Evolutionary conservation across 2,329 filamentous ascomycete species (phyloP).

Genomic region (Beauveria pseudobassiana): DNA sequence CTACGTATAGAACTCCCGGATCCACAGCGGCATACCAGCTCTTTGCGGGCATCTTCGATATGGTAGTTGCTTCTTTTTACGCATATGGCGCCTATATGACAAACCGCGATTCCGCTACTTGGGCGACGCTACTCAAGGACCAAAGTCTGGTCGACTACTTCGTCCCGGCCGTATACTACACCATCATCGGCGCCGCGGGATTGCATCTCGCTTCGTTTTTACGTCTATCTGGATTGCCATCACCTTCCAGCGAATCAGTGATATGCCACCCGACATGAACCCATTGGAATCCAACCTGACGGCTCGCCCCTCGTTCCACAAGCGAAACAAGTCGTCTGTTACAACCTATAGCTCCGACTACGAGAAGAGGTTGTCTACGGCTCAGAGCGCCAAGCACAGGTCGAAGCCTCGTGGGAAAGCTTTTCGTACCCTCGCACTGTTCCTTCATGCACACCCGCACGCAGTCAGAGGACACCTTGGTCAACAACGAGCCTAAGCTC

Average conservation of each 20-base stretch:
- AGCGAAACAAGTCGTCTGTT: slow-evolving; percentile 61
- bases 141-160: slow-evolving; percentile 51
- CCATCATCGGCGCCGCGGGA: slow-evolving; percentile 53
- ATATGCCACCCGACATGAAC: slow-evolving; percentile 89
- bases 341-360: slow-evolving; percentile 38
- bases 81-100: slow-evolving; percentile 44
- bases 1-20: slow-evolving; percentile 63
- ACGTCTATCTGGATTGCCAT: slow-evolving; percentile 69
- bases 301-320: slow-evolving; percentile 57
- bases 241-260: slow-evolving; percentile 74
- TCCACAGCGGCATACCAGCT: slow-evolving; percentile 86
- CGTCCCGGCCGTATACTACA: slow-evolving; percentile 60
- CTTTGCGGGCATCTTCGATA: slow-evolving; percentile 69
- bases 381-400: slow-evolving; percentile 32
- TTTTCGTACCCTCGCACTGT: slow-evolving; percentile 48
- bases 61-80: slow-evolving; percentile 47
- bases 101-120: slow-evolving; percentile 39
- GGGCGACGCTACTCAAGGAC: slow-evolving; percentile 61
- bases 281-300: slow-evolving; percentile 83
- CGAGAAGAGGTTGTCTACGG: slow-evolving; percentile 53
- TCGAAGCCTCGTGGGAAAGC: slow-evolving; percentile 37
- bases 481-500: slow-evolving; percentile 44
- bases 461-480: slow-evolving; percentile 50
- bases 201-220: slow-evolving; percentile 64
- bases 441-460: slow-evolving; percentile 71